A percentile compares a stretch with the other conserved stretches of the same genome.
phyloP scores from a whole-genome alignment of 179 eudicot species.

The Gypsophila paniculata region DNA sequence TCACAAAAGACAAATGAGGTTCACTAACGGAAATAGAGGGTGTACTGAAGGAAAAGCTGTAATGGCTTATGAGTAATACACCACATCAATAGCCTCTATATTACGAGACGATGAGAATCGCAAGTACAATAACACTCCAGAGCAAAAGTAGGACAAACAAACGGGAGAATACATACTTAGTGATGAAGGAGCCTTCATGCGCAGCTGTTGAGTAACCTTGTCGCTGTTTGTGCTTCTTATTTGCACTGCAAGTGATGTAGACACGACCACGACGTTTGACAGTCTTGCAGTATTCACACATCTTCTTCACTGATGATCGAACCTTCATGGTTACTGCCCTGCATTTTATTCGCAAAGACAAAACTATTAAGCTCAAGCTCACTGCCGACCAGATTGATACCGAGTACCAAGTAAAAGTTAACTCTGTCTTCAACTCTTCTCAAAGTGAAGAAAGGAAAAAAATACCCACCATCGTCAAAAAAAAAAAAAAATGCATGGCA shows the following conservation, averaged over 20 bases:
- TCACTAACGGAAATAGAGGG: too few species aligned
- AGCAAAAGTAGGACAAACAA: background rate
- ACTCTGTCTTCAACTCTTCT: background rate
- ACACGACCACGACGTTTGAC: conserved; percentile 78
- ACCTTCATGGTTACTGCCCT: conserved; percentile 61
- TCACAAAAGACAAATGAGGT: background rate
- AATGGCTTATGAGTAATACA: background rate
- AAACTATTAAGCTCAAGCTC: background rate
- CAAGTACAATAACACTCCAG: background rate
- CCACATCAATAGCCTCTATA: background rate
- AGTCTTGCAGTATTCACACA: conserved; percentile 81
- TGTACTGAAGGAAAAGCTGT: background rate
- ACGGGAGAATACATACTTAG: conserved; percentile 33
- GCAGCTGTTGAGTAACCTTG: conserved; percentile 73
- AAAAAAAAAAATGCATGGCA: too few species aligned
- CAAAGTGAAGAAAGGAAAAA: background rate
- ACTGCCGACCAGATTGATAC: background rate
- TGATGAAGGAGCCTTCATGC: conserved; percentile 44
- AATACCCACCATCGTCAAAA: too few species aligned
- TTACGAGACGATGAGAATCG: background rate
- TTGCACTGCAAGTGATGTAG: conserved; percentile 58
- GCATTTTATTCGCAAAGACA: background rate
- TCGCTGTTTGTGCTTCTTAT: conserved; percentile 86
- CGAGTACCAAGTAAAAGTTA: background rate
- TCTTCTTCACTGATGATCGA: conserved; percentile 74